phyloP scores from a whole-genome alignment of 495 filamentous ascomycete species.

The Articulospora tetracladia region DNA sequence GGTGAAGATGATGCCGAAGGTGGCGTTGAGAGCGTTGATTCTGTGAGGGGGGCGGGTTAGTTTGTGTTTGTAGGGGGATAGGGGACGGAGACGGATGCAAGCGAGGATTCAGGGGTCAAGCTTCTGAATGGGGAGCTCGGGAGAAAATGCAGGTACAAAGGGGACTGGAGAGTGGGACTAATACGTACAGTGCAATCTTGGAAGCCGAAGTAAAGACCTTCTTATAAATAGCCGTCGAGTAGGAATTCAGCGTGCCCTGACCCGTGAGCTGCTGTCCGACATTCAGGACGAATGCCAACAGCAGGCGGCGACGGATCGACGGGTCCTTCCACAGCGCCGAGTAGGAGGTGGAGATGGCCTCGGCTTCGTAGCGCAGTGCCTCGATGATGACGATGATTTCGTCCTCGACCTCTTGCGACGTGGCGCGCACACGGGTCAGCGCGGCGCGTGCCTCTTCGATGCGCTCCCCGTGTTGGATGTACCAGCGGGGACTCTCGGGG shows the following conservation, averaged over 20 bases:
- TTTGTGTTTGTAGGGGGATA: no score
- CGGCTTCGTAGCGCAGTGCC: slow-evolving; percentile 72
- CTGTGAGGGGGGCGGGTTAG: no score
- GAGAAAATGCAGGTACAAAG: no score
- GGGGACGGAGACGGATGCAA: no score
- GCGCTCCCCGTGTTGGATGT: slow-evolving; percentile 66
- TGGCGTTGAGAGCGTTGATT: slow-evolving; percentile 72
- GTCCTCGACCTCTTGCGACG: slow-evolving; percentile 61
- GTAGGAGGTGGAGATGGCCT: slow-evolving; percentile 63
- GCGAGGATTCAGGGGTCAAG: no score
- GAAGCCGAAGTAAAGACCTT: slow-evolving; percentile 50
- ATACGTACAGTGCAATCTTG: no score
- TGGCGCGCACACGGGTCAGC: slow-evolving; percentile 53
- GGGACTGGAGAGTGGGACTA: no score
- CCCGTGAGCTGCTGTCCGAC: slow-evolving; percentile 69
- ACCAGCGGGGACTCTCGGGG: slow-evolving; percentile 77
- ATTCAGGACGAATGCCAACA: slow-evolving; percentile 63
- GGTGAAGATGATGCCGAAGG: slow-evolving; percentile 73
- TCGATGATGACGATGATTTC: slow-evolving; percentile 80
- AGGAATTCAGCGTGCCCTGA: slow-evolving; percentile 46
- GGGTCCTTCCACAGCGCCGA: slow-evolving; percentile 64
- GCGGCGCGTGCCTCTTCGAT: slow-evolving; percentile 59
- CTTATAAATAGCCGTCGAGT: slow-evolving; percentile 61
- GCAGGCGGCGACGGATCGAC: slow-evolving; percentile 67
- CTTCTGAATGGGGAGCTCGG: not conserved